Percentiles rank a stretch among this genome's conserved stretches.
These are phyloP conservation scores for Hansenula anomala DNA, from an alignment of 1,139 yeast genomes.

Conservation along the genomic window DNA sequence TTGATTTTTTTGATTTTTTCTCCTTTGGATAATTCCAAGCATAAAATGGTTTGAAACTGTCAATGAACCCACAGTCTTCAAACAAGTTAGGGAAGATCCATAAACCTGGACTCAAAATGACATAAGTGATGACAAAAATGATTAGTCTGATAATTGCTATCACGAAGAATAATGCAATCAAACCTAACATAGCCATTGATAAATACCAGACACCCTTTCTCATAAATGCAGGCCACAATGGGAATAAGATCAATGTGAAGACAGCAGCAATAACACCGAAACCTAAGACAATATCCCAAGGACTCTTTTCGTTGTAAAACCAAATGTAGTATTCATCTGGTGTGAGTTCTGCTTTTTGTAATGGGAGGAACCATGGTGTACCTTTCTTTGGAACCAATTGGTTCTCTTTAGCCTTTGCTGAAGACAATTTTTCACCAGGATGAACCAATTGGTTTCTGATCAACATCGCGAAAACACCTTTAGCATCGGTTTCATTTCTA, in stretches of 20 bases:
- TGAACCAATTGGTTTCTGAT: conserved; percentile 72
- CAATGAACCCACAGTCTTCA: conserved; percentile 92
- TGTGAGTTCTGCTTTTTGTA: conserved; percentile 63
- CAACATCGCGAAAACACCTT: conserved; percentile 56
- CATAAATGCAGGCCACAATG: conserved; percentile 92
- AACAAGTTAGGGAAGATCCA: conserved; percentile 97
- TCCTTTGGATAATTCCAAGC: conserved; percentile 66
- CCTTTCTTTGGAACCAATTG: conserved; percentile 66
- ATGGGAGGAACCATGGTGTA: conserved; percentile 65
- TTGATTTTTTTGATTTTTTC: conserved; percentile 20
- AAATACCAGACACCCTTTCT: conserved; percentile 89
- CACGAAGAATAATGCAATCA: conserved; percentile 71
- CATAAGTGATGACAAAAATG: conserved; percentile 58
- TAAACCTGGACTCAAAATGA: conserved; percentile 62
- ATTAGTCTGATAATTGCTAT: conserved; percentile 78
- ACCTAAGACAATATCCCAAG: conserved; percentile 59
- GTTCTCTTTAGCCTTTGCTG: conserved; percentile 61
- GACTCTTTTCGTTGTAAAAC: conserved; percentile 78
- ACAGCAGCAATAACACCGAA: conserved; percentile 60
- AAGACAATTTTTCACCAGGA: conserved; percentile 70
- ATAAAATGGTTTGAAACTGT: conserved; percentile 84
- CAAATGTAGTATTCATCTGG: conserved; percentile 86
- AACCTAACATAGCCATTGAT: conserved; percentile 70
- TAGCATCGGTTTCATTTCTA: conserved; percentile 49
- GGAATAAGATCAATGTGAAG: conserved; percentile 80